Conservation (phyloP, 257 asterid genomes). For the Mentha longifolia region DNA sequence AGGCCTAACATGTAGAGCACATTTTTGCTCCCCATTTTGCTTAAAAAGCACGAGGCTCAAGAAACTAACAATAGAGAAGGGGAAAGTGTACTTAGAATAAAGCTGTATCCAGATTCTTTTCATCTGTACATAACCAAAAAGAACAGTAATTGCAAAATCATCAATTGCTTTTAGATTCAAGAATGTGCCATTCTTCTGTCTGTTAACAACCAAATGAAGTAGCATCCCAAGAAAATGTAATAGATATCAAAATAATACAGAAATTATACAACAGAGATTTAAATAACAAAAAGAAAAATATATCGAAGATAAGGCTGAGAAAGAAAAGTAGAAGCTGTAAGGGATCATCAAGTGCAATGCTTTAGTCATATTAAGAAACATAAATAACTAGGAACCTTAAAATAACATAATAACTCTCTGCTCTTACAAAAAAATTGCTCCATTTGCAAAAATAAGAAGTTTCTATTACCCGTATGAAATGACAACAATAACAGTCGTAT, state of each 20-base stretch:
- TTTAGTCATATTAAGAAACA: conserved; percentile 2
- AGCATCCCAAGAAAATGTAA: background rate
- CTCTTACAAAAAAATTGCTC: conserved; percentile 28
- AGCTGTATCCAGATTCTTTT: conserved; percentile 32
- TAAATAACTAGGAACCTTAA: background rate
- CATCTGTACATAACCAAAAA: conserved; percentile 32
- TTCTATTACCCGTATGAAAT: conserved; percentile 24
- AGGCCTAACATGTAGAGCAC: conserved; percentile 34
- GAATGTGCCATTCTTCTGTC: too few relatives aligned
- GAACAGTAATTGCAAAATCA: background rate
- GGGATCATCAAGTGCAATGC: background rate
- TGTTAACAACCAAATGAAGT: background rate
- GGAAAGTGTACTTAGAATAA: conserved; percentile 30
- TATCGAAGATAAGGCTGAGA: background rate
- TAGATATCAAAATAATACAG: too few relatives aligned
- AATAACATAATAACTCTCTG: conserved; percentile 30
- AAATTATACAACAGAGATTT: background rate
- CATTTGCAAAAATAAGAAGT: conserved; percentile 29
- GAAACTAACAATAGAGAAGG: conserved; percentile 36
- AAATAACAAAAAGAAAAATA: background rate
- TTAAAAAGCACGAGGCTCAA: conserved; percentile 18
- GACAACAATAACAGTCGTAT: conserved; percentile 32
- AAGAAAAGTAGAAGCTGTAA: conserved; percentile 14
- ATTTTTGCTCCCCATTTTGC: conserved; percentile 28
- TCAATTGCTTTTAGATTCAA: background rate